phyloP scores from a whole-genome alignment of 2,329 filamentous ascomycete species.

The Neopestalotiopsis sp. region DNA sequence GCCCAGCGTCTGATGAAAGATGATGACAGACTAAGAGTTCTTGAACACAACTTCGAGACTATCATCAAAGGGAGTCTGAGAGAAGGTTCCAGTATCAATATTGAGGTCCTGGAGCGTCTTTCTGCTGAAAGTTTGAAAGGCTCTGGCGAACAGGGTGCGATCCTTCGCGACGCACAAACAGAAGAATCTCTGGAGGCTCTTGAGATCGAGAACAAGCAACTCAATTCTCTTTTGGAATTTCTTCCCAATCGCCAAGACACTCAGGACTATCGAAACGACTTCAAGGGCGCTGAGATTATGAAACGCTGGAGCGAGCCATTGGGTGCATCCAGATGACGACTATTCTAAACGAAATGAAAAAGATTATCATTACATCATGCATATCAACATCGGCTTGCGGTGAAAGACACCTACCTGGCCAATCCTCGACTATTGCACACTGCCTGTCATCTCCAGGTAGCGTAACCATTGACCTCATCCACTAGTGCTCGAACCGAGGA shows the following conservation, averaged over 20 bases:
- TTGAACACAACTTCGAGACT: slow-evolving; percentile 33
- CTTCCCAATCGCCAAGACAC: background rate
- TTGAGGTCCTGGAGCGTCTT: slow-evolving; percentile 30
- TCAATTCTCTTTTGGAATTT: slow-evolving; percentile 15
- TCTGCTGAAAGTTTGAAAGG: slow-evolving; percentile 30
- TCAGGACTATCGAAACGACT: background rate
- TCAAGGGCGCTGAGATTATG: slow-evolving; percentile 15
- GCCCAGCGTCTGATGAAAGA: slow-evolving; percentile 31
- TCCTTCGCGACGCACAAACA: slow-evolving; percentile 32
- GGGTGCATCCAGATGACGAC: background rate
- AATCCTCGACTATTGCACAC: background rate
- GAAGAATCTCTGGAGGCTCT: slow-evolving; percentile 34
- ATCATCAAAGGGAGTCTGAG: slow-evolving; percentile 29
- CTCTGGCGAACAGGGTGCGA: slow-evolving; percentile 21
- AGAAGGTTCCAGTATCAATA: slow-evolving; percentile 29
- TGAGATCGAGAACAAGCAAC: slow-evolving; percentile 27
- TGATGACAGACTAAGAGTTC: slow-evolving; percentile 27
- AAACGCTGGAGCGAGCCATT: slow-evolving; percentile 16
- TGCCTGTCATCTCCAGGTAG: background rate
- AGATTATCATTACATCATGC: background rate
- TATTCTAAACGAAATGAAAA: background rate
- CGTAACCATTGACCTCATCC: slow-evolving; percentile 1
- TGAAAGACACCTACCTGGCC: background rate
- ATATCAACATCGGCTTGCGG: too few relatives aligned
- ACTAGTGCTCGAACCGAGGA: slow-evolving; percentile 10